Base-by-base conservation (phyloP, 2,329 filamentous ascomycete species). In the Ramularia endophylla region DNA sequence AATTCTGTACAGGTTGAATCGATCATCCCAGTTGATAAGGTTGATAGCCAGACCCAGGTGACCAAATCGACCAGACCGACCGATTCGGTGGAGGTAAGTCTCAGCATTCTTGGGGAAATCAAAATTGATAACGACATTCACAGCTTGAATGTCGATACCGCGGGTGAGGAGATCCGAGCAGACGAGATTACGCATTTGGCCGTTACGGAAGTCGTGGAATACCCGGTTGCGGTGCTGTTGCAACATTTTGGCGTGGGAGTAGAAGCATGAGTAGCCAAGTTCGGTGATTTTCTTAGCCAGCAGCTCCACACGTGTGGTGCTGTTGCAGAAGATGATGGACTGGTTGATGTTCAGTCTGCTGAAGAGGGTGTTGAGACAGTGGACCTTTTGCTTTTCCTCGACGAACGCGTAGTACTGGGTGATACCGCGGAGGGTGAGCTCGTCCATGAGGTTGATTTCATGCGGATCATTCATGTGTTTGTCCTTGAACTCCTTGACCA, bases 301-400 rank as follows among this genome's bases (percentile, higher is more conserved):
- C 39, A 98, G 76, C 68, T 98, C 92, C 47, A 98, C 92, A 52
- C 92, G 87, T 66, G 97, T 97, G 40, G 92, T 98, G 29, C 92
- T 98, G 69, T 98, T 98, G 72, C 92, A 98, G 73, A 98, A 98
- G 64, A 98, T 98, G 71, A 98, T 98, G 49, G 94, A 98, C 72
- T 98, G 92, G 70, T 98, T 98, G 71, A 98, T 98, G 68, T 98
- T 90, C 12, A 98, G 80, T 69, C 95, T 95, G 56, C 89, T 95
- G 74, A 98, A 98, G 50, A 98, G 82, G 0, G 92, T 98, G 72
- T 98, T 98, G 52, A 98, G 72, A 65, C 92, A 98, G 70, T 98
- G 94, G 15, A 98, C 92, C 71, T 98, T 98, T 64, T 95, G 87
- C 71, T 95, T 95, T 70, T 98, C 92, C 67, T 98, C 92, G 38